Conservation (phyloP, 1,284 basidiomycete genomes). For the Cutaneotrichosporon sp. region DNA sequence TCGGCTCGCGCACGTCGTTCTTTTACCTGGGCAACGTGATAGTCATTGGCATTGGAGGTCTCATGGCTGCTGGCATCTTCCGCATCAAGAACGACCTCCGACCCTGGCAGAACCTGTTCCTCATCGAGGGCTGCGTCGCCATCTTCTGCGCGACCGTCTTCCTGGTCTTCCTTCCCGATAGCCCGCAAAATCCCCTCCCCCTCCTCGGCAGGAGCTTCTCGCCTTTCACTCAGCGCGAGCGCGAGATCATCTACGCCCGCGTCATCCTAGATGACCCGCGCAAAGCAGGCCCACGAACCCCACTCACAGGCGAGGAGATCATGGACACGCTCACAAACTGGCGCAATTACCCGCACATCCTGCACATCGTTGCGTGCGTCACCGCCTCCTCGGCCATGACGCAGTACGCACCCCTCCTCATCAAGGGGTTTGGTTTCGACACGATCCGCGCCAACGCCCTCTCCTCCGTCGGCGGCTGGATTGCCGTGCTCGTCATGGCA, state of each 20-base stretch:
- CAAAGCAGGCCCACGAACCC: slow-evolving; percentile 21
- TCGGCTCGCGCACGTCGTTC: slow-evolving; percentile 25
- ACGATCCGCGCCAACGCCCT: slow-evolving; percentile 51
- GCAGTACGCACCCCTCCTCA: slow-evolving; percentile 26
- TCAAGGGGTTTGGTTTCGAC: slow-evolving; percentile 40
- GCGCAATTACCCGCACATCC: slow-evolving; percentile 39
- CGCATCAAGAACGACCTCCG: slow-evolving; percentile 14
- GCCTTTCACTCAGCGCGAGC: slow-evolving; percentile 35
- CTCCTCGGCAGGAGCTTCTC: slow-evolving; percentile 28
- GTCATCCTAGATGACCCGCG: slow-evolving; percentile 36
- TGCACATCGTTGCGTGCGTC: slow-evolving; percentile 36
- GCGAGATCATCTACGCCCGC: slow-evolving; percentile 34
- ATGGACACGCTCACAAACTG: slow-evolving; percentile 31
- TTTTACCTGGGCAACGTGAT: slow-evolving; percentile 31
- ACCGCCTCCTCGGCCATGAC: slow-evolving; percentile 27
- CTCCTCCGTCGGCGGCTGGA: slow-evolving; percentile 36
- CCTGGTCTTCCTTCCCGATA: slow-evolving; percentile 31
- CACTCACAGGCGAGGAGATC: slow-evolving; percentile 26
- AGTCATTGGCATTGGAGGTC: slow-evolving; percentile 24
- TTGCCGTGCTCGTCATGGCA: slow-evolving; percentile 19
- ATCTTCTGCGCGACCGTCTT: slow-evolving; percentile 27
- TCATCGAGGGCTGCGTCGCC: slow-evolving; percentile 31
- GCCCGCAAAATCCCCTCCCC: slow-evolving; percentile 24
- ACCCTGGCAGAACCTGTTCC: slow-evolving; percentile 18
- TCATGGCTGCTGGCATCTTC: slow-evolving; percentile 26